Evolutionary conservation across 2,329 filamentous ascomycete species (phyloP).

Genomic region (Bipolaris gigantea): DNA sequence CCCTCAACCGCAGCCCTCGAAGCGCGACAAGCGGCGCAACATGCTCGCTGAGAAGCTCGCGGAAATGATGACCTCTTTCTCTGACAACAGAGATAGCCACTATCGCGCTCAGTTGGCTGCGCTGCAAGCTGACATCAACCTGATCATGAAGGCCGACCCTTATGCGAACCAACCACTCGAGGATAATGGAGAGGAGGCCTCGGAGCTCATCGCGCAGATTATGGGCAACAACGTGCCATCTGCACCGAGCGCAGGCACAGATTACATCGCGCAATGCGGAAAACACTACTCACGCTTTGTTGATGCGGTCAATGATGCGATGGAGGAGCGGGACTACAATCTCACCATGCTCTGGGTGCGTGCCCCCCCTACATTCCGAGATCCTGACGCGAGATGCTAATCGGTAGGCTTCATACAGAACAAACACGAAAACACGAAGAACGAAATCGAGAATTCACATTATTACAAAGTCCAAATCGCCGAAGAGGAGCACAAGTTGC

Average conservation of each 20-base stretch:
- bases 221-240: constrained; percentile 47
- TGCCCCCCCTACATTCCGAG: constrained; percentile 28
- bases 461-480: constrained; percentile 64
- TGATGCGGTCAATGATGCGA: constrained; percentile 80
- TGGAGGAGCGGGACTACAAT: constrained; percentile 84
- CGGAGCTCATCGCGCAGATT: constrained; percentile 57
- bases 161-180: constrained; percentile 72
- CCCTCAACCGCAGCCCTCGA: constrained; percentile 63
- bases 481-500: constrained; percentile 62
- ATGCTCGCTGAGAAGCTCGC: constrained; percentile 78
- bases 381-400: constrained; percentile 17
- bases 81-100: constrained; percentile 76
- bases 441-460: constrained; percentile 59
- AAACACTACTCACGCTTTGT: constrained; percentile 84
- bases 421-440: constrained; percentile 58
- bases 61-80: constrained; percentile 75
- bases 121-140: constrained; percentile 85
- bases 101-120: constrained; percentile 89
- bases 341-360: constrained; percentile 79
- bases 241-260: constrained; percentile 65
- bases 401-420: constrained; percentile 47
- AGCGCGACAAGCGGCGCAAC: constrained; percentile 87
- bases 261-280: constrained; percentile 66
- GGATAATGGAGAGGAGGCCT: constrained; percentile 66
- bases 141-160: constrained; percentile 82